Evolutionary conservation across 73 alveolate species (phyloP), one percentile per base, ranked within the genome.

Genomic region (Tetrahymena elliotti): DNA sequence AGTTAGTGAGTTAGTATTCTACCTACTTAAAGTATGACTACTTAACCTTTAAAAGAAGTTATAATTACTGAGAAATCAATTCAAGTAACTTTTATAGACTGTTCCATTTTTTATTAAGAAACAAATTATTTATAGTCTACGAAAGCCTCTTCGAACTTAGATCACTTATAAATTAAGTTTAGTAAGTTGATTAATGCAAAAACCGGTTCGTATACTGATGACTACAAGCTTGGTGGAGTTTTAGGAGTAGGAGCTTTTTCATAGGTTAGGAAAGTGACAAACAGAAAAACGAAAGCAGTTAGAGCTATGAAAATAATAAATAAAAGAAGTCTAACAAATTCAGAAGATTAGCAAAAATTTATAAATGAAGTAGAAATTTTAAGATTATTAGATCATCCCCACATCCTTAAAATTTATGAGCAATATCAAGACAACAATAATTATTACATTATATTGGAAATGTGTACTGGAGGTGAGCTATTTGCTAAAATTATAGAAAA

Each of bases 381-480:
- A 35, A 52, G 94, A 83, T 54, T 84, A 83, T 52, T 96, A 33
- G 98, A 96, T 93, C 98, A 96, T 93, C 98, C 98, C 52, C 96
- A 96, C 68, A 96, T 96, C 13, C 93, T 96, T 22, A 96, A 93
- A 52, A 33, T 96, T 27, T 95, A 95, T 83, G 98, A 96, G 84
- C 93, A 82, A 22, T 96, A 95, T 52, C 82, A 96, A 83, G 98
- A 95, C 47, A 88, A 54, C 27, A 94, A 94, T n/a, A 95, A 95
- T 84, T 96, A 92, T 83, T 95, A 93, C 53, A 92, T 96, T 13
- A 93, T 96, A 20, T 93, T 96, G 13, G 98, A 96, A 93, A 40
- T 96, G 38, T 96, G 98, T 38, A 95, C 96, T 53, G 98, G 99
- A 33, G 99, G 99, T 35, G 99, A 98, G 95, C 97, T 98, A 47